These are phyloP conservation scores for Hypoxylon sp. DNA, from an alignment of 2,329 filamentous ascomycete genomes.

Conservation along the genomic window DNA sequence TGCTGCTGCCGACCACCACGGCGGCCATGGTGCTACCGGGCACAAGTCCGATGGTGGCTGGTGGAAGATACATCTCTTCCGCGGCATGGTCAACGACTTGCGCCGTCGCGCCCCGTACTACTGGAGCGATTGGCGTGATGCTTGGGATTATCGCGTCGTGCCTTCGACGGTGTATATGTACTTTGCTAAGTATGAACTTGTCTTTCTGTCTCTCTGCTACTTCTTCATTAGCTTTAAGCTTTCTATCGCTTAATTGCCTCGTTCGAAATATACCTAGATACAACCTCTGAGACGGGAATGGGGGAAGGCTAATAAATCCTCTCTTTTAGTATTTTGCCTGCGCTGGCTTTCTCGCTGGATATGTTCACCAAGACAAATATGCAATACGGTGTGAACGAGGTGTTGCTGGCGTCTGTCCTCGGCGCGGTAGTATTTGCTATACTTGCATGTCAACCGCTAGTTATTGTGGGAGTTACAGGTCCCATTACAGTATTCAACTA, in stretches of 20 bases:
- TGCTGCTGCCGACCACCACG: constrained; percentile 11
- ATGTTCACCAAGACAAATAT: constrained; percentile 92
- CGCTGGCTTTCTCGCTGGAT: constrained; percentile 89
- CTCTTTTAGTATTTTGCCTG: constrained; percentile 80
- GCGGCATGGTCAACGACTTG: constrained; percentile 85
- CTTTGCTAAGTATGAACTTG: constrained; percentile 81
- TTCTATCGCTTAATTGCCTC: too few species aligned
- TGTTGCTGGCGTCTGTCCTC: constrained; percentile 86
- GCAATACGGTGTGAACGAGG: constrained; percentile 92
- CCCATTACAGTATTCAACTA: constrained; percentile 96
- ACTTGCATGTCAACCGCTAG: constrained; percentile 85
- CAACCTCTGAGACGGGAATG: neutral
- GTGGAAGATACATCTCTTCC: constrained; percentile 83
- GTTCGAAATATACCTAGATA: too few species aligned
- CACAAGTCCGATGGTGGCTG: constrained; percentile 60
- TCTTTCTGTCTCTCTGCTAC: neutral
- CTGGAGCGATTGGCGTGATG: constrained; percentile 85
- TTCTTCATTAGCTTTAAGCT: neutral
- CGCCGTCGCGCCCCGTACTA: constrained; percentile 83
- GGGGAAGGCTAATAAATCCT: constrained; percentile 19
- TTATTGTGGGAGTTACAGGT: constrained; percentile 92
- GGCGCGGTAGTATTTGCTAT: constrained; percentile 86
- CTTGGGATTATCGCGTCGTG: constrained; percentile 91
- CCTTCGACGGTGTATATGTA: constrained; percentile 94
- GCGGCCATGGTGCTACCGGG: neutral